Conservation (phyloP, 345 rosid genomes). For the Sisymbrium altissimum region DNA sequence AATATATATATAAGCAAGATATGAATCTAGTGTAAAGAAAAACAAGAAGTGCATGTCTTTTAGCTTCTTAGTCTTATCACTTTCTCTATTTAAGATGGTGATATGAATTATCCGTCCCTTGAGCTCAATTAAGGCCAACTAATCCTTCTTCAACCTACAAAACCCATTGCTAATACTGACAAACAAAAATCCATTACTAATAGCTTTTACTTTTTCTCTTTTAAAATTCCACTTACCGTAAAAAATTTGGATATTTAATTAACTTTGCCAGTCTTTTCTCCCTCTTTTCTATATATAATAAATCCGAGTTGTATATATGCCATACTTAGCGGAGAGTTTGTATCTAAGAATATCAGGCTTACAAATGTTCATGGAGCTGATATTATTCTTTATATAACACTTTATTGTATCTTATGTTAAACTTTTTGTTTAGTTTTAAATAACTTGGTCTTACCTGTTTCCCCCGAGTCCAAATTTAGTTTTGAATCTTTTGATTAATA, state of each 20-base stretch:
- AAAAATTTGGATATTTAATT: neutral
- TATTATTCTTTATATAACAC: neutral
- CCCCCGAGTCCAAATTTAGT: neutral
- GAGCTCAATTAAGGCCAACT: conserved; percentile 27
- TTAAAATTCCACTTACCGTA: neutral
- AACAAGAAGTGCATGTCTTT: neutral
- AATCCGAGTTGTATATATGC: neutral
- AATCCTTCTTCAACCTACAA: conserved; percentile 23
- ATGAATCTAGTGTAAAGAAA: neutral
- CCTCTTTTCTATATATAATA: neutral
- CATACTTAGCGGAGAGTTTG: neutral
- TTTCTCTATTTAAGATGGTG: conserved; percentile 3
- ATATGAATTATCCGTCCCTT: conserved; percentile 21
- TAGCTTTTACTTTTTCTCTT: neutral
- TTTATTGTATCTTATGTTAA: neutral
- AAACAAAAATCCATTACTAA: neutral
- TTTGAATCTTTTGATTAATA: neutral
- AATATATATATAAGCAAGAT: neutral
- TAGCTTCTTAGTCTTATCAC: neutral
- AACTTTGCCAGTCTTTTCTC: neutral
- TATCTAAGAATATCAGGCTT: neutral
- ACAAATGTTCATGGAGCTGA: neutral
- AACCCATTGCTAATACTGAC: too few relatives aligned
- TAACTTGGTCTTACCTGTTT: neutral
- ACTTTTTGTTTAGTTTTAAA: conserved; percentile 2